Percentiles rank a stretch among this genome's conserved stretches.
Evolutionary conservation across 257 asterid species (phyloP).

Genomic region (Solanum pennellii): DNA sequence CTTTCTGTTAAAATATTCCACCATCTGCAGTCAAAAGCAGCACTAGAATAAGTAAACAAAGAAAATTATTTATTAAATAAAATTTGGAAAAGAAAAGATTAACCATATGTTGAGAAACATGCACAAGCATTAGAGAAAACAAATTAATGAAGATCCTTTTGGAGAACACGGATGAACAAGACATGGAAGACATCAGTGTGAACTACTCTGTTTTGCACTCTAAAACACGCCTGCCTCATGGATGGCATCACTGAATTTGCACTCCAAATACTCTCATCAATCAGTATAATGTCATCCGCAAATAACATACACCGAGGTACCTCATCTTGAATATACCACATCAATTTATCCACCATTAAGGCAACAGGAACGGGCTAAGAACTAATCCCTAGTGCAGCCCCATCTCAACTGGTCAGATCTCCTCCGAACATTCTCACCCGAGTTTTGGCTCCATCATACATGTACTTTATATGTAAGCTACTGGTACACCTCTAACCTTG

Average conservation of each 20-base stretch:
- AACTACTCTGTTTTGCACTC: background rate
- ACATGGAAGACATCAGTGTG: background rate
- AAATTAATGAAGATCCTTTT: background rate
- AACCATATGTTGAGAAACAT: background rate
- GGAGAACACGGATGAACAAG: background rate
- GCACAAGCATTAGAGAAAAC: background rate
- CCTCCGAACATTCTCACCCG: background rate
- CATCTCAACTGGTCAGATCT: background rate
- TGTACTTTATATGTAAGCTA: background rate
- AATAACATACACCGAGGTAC: background rate
- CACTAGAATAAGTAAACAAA: background rate
- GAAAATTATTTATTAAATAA: background rate
- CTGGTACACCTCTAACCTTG: background rate
- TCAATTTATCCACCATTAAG: background rate
- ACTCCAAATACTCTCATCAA: background rate
- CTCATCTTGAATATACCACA: background rate
- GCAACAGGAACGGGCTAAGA: background rate
- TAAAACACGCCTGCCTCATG: background rate
- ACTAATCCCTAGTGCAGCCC: background rate
- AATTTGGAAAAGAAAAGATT: background rate
- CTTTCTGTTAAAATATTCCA: slow-evolving; percentile 71
- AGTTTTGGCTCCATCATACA: background rate
- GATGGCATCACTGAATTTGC: background rate
- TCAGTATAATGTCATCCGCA: background rate
- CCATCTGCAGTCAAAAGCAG: slow-evolving; percentile 49